A percentile compares a stretch with the other conserved stretches of the same genome.
phyloP scores from a whole-genome alignment of 352 stramenopile genomes.

The Pythium dissotocum region DNA sequence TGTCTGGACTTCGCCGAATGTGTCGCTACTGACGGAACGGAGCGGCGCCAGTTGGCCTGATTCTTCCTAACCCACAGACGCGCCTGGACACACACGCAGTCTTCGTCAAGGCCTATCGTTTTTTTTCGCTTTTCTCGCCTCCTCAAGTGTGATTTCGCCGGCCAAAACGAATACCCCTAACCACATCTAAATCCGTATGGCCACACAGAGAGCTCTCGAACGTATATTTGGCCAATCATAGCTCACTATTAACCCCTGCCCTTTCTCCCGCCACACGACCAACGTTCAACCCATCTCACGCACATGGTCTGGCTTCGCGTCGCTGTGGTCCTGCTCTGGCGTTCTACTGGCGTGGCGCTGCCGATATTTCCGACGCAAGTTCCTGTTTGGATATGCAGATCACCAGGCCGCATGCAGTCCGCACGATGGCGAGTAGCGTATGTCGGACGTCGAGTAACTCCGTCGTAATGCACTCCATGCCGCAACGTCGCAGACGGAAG shows the following conservation, averaged over 20 bases:
- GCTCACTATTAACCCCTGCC: background rate
- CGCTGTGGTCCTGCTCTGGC: background rate
- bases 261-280: background rate
- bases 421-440: background rate
- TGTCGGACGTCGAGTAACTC: background rate
- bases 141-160: background rate
- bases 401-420: background rate
- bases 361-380: background rate
- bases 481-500: background rate
- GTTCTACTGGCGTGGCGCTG: background rate
- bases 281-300: background rate
- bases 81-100: background rate
- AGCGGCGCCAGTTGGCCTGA: conserved; percentile 4
- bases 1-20: conserved; percentile 7
- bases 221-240: background rate
- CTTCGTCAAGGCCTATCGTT: conserved; percentile 7
- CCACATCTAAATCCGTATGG: conserved; percentile 5
- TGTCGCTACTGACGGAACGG: background rate
- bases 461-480: background rate
- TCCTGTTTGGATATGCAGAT: background rate
- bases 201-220: background rate
- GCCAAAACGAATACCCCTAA: conserved; percentile 4
- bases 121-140: background rate
- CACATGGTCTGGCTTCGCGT: background rate
- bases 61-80: conserved; percentile 1